Percentiles rank a stretch among this genome's conserved stretches.
These are phyloP conservation scores for Phialemoniopsis sp. DNA, from an alignment of 2,329 filamentous ascomycete species.

Conservation along the genomic window DNA sequence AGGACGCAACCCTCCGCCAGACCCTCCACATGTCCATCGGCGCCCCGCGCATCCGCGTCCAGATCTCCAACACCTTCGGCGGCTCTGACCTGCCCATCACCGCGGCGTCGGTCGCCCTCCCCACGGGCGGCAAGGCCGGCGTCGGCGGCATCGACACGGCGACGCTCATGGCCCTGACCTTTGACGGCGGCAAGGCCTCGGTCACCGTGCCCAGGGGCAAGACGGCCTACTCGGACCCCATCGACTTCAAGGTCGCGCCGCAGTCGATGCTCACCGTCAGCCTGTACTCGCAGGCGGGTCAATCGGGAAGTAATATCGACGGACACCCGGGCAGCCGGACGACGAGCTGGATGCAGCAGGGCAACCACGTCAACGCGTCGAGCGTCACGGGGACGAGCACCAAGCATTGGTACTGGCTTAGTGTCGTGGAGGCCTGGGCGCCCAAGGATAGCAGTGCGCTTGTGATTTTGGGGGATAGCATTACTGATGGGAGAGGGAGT, in stretches of 20 bases:
- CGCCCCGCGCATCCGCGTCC: slow-evolving; percentile 53
- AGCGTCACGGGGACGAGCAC: slow-evolving; percentile 36
- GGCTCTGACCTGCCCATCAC: slow-evolving; percentile 55
- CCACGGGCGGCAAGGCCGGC: slow-evolving; percentile 48
- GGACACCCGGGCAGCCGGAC: slow-evolving; percentile 63
- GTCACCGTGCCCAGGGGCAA: slow-evolving; percentile 52
- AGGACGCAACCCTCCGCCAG: slow-evolving; percentile 61
- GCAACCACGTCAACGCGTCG: slow-evolving; percentile 47
- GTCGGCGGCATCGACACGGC: slow-evolving; percentile 44
- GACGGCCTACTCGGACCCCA: slow-evolving; percentile 56
- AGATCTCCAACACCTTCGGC: slow-evolving; percentile 64
- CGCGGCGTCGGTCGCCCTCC: slow-evolving; percentile 52
- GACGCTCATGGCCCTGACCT: slow-evolving; percentile 51
- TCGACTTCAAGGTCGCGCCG: slow-evolving; percentile 47
- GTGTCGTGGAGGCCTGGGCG: slow-evolving; percentile 50
- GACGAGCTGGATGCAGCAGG: slow-evolving; percentile 53
- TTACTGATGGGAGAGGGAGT: slow-evolving; percentile 60
- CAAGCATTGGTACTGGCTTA: slow-evolving; percentile 55
- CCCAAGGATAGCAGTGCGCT: slow-evolving; percentile 33
- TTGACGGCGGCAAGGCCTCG: slow-evolving; percentile 44
- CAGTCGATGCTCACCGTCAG: slow-evolving; percentile 52
- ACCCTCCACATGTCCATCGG: slow-evolving; percentile 57
- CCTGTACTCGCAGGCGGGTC: slow-evolving; percentile 53
- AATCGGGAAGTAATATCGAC: slow-evolving; percentile 53
- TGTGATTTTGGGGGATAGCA: slow-evolving; percentile 60